Evolutionary conservation across 2,329 filamentous ascomycete genomes (phyloP).

Genomic region (Calonectria honghensis): DNA sequence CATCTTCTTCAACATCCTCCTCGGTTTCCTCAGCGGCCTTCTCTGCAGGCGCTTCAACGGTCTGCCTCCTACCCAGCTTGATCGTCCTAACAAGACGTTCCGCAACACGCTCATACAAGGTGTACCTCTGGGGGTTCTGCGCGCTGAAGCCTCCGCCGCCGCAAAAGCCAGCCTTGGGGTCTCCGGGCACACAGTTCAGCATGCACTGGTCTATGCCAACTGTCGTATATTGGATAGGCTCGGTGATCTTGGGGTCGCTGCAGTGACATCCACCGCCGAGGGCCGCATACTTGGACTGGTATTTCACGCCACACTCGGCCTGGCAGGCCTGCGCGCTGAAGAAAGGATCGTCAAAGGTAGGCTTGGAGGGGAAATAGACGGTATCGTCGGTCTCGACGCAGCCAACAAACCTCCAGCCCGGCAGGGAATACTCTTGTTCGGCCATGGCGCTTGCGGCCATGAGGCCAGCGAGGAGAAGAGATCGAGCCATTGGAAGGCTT

Average conservation of each 20-base stretch:
- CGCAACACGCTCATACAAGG: conserved; percentile 40
- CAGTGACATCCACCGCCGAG: conserved; percentile 53
- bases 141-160: conserved; percentile 48
- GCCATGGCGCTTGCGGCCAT: conserved; percentile 51
- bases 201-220: conserved; percentile 51
- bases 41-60: background rate
- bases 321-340: conserved; percentile 48
- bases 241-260: conserved; percentile 32
- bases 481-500: conserved; percentile 26
- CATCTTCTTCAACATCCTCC: background rate
- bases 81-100: background rate
- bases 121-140: conserved; percentile 39
- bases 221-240: conserved; percentile 30
- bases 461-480: conserved; percentile 47
- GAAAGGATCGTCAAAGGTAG: conserved; percentile 43
- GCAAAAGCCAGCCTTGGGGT: conserved; percentile 48
- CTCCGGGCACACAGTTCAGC: conserved; percentile 43
- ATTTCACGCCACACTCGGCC: conserved; percentile 39
- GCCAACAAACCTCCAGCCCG: conserved; percentile 54
- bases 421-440: conserved; percentile 43
- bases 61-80: background rate
- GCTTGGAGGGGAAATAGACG: conserved; percentile 44
- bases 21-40: conserved; percentile 6
- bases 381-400: conserved; percentile 52
- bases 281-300: conserved; percentile 48